phyloP scores from a whole-genome alignment of 164 flowering plant species.

The Chimonanthus praecox region DNA sequence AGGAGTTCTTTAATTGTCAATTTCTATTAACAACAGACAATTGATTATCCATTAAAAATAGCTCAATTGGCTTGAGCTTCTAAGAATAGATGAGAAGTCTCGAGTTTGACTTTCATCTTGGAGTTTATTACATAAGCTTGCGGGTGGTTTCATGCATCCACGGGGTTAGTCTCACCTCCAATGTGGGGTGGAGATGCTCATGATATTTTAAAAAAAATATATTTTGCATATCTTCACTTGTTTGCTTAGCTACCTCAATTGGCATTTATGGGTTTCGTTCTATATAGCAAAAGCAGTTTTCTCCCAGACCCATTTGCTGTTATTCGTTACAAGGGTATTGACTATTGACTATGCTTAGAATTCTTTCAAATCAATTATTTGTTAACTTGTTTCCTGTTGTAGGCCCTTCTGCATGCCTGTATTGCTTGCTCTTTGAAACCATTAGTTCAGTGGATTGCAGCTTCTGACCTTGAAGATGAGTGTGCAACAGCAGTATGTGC shows the following conservation, averaged over 20 bases:
- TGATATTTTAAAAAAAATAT: too few species aligned
- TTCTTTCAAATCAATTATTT: background rate
- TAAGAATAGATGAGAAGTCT: too few species aligned
- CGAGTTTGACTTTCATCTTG: too few species aligned
- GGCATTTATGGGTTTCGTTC: background rate
- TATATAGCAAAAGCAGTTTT: too few species aligned
- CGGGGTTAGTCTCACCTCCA: too few species aligned
- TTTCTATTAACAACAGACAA: too few species aligned
- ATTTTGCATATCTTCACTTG: background rate
- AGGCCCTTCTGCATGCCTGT: constrained; percentile 98
- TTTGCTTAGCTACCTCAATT: background rate
- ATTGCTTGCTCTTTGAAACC: constrained; percentile 87
- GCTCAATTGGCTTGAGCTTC: too few species aligned
- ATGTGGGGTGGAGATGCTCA: too few species aligned
- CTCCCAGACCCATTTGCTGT: background rate
- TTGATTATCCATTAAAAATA: too few species aligned
- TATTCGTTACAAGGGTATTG: background rate
- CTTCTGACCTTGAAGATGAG: constrained; percentile 96
- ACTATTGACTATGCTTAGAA: background rate
- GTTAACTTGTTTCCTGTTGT: constrained; percentile 10
- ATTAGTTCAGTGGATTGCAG: constrained; percentile 90
- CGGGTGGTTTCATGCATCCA: too few species aligned
- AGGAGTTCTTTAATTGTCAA: too few species aligned
- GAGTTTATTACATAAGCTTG: too few species aligned
- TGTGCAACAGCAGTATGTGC: constrained; percentile 53